Evolutionary conservation across 805 yeast species (phyloP).

Genomic region (Pichia thaimueangensis): DNA sequence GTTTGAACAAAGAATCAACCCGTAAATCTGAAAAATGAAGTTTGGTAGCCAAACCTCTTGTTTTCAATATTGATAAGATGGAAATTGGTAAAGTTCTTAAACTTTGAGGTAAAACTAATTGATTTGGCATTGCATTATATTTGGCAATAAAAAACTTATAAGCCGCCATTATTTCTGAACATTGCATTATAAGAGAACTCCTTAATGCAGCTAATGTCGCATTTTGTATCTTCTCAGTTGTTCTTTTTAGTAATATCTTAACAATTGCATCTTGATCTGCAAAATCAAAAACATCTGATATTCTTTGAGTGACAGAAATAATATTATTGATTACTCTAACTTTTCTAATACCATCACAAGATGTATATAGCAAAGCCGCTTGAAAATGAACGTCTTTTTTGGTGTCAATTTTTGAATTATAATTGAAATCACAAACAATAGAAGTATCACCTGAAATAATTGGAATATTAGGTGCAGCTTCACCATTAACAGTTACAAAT

Average conservation of each 20-base stretch:
- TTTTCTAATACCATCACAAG: constrained; percentile 65
- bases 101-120: constrained; percentile 76
- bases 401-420: constrained; percentile 68
- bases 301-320: constrained; percentile 71
- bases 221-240: constrained; percentile 34
- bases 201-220: constrained; percentile 30
- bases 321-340: constrained; percentile 82
- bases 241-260: constrained; percentile 48
- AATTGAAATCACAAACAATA: constrained; percentile 62
- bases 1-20: constrained; percentile 44
- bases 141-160: constrained; percentile 45
- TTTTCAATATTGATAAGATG: constrained; percentile 62
- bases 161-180: constrained; percentile 51
- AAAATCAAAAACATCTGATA: constrained; percentile 68
- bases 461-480: constrained; percentile 23
- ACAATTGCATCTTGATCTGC: constrained; percentile 68
- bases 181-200: constrained; percentile 31
- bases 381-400: constrained; percentile 84
- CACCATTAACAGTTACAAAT: constrained; percentile 34
- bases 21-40: constrained; percentile 57
- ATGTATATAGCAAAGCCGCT: constrained; percentile 82
- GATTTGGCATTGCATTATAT: constrained; percentile 43
- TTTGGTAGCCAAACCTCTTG: constrained; percentile 51
- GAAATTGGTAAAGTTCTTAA: constrained; percentile 64
- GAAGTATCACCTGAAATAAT: constrained; percentile 45